phyloP scores from a whole-genome alignment of 768 basidiomycete genomes.

The Phanerochaete carnosa region DNA sequence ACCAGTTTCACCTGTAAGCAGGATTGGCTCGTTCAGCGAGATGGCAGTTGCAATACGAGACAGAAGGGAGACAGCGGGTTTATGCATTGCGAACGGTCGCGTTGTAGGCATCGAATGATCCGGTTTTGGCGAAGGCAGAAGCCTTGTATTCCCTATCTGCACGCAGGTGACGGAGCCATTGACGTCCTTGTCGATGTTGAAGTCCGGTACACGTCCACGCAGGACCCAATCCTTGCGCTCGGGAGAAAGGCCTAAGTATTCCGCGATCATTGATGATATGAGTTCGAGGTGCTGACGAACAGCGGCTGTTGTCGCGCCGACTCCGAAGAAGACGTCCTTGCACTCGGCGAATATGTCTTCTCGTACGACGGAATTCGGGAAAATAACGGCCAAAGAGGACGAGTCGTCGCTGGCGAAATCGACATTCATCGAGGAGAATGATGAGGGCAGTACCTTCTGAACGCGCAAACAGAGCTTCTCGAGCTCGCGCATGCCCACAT shows the following conservation, averaged over 20 bases:
- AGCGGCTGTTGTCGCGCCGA: constrained; percentile 49
- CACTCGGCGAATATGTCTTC: constrained; percentile 91
- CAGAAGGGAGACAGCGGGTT: constrained; percentile 75
- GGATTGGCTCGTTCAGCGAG: constrained; percentile 72
- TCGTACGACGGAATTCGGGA: constrained; percentile 71
- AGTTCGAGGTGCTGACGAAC: constrained; percentile 46
- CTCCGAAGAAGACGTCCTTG: constrained; percentile 88
- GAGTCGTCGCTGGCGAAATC: constrained; percentile 25
- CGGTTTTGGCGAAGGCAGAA: constrained; percentile 40
- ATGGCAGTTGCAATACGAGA: constrained; percentile 77
- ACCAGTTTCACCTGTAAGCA: constrained; percentile 97
- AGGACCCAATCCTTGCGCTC: constrained; percentile 76
- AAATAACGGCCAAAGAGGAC: constrained; percentile 39
- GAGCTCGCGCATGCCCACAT: constrained; percentile 75
- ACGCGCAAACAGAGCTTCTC: constrained; percentile 82
- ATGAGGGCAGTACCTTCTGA: constrained; percentile 53
- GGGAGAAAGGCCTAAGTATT: constrained; percentile 59
- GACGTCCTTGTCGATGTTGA: constrained; percentile 64
- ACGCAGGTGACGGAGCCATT: constrained; percentile 60
- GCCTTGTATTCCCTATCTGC: constrained; percentile 58
- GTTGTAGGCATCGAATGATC: constrained; percentile 30
- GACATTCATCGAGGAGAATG: constrained; percentile 41
- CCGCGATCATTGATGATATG: constrained; percentile 53
- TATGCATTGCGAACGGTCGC: constrained; percentile 85
- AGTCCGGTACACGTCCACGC: constrained; percentile 58